phyloP scores from a whole-genome alignment of 1,284 basidiomycete species.

The Ganoderma lingzhi region DNA sequence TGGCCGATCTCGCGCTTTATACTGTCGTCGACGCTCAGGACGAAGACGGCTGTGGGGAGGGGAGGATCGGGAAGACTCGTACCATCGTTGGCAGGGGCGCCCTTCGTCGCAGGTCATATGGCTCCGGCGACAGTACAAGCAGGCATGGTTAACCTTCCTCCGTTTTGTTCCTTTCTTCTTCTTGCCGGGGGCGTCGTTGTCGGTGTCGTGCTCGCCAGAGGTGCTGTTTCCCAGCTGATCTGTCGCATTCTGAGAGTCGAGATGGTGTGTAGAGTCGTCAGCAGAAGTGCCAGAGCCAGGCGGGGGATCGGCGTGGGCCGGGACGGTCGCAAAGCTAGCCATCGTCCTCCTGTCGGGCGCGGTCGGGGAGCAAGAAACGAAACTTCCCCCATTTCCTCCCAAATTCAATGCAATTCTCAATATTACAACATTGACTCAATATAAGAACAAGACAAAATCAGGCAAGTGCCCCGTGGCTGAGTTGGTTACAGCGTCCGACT shows the following conservation, averaged over 20 bases:
- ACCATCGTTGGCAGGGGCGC: slow-evolving; percentile 91
- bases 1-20: slow-evolving; percentile 94
- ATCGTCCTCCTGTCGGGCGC: slow-evolving; percentile 39
- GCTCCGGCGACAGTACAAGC: slow-evolving; percentile 92
- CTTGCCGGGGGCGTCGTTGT: slow-evolving; percentile 37
- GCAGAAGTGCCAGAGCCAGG: slow-evolving; percentile 36
- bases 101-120: slow-evolving; percentile 95
- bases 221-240: slow-evolving; percentile 16
- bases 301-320: slow-evolving; percentile 42
- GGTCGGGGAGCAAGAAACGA: slow-evolving; percentile 35
- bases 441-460: neutral
- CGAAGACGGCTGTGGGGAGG: neutral
- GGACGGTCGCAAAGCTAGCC: slow-evolving; percentile 43
- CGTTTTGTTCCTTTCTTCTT: slow-evolving; percentile 58
- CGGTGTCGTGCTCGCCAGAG: slow-evolving; percentile 34
- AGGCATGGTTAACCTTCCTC: slow-evolving; percentile 89
- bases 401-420: neutral
- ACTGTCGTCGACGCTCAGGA: slow-evolving; percentile 48
- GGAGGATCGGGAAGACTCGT: slow-evolving; percentile 43
- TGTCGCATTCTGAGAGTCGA: slow-evolving; percentile 26
- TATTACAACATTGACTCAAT: too few relatives aligned
- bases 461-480: slow-evolving; percentile 78
- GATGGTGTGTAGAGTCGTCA: slow-evolving; percentile 30
- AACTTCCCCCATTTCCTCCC: slow-evolving; percentile 10
- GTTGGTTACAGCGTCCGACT: slow-evolving; percentile 84